A percentile compares a stretch with the other conserved stretches of the same genome.
Evolutionary conservation across 2,329 filamentous ascomycete species (phyloP).

Genomic region (Aspergillus phoenicis): DNA sequence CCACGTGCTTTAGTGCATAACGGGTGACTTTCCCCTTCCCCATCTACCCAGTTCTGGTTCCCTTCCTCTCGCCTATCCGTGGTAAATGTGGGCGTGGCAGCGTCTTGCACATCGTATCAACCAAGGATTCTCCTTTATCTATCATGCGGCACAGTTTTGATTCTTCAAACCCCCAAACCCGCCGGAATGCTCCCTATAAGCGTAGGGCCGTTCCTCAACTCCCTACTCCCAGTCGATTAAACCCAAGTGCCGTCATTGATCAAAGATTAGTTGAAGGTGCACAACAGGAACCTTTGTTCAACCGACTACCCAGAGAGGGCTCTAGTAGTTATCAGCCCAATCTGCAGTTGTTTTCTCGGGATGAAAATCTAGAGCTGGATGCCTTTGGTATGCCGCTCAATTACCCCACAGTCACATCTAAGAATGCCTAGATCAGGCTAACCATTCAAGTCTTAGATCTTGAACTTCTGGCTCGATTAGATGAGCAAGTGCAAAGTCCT

Average conservation of each 20-base stretch:
- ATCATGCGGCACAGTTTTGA: conserved; percentile 23
- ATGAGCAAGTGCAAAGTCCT: conserved; percentile 16
- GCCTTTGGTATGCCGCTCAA: conserved; percentile 50
- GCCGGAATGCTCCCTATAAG: conserved; percentile 14
- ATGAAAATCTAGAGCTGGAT: conserved; percentile 45
- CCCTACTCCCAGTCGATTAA: conserved; percentile 8
- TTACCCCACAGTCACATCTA: not conserved
- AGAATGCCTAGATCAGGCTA: not conserved
- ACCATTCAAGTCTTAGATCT: conserved; percentile 32
- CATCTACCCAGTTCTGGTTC: not conserved
- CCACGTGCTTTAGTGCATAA: not conserved
- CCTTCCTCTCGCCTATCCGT: not conserved
- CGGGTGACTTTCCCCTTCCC: conserved; percentile 11
- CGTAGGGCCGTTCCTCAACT: conserved; percentile 11
- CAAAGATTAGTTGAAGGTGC: conserved; percentile 29
- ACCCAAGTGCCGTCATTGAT: conserved; percentile 22
- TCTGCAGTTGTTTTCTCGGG: conserved; percentile 4
- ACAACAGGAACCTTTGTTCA: conserved; percentile 20
- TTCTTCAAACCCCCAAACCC: conserved; percentile 11
- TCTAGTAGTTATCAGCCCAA: not conserved
- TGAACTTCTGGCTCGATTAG: conserved; percentile 40
- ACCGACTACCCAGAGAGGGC: conserved; percentile 1
- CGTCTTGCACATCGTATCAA: not conserved
- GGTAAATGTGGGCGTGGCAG: not conserved
- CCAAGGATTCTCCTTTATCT: not conserved